These are phyloP conservation scores for Triangularia verruculosa DNA, from an alignment of 2,329 filamentous ascomycete species.

Conservation along the genomic window DNA sequence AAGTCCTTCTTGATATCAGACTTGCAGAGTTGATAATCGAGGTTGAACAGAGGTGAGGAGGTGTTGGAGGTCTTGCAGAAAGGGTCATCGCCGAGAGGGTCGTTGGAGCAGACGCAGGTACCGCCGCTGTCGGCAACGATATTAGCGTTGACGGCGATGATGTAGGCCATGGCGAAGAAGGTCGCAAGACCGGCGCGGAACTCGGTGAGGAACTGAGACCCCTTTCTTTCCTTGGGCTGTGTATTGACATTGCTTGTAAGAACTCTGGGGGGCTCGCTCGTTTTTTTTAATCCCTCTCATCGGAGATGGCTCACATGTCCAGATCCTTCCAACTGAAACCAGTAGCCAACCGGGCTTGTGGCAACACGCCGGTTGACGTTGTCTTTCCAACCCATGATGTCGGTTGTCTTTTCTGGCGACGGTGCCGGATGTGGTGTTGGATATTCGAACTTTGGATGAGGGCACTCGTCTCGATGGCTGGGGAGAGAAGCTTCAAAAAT, in stretches of 20 bases:
- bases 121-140: conserved; percentile 65
- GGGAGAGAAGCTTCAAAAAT: background rate
- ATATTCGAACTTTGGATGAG: background rate
- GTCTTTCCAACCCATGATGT: conserved; percentile 48
- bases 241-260: background rate
- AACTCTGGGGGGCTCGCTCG: background rate
- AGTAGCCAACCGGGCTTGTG: conserved; percentile 61
- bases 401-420: background rate
- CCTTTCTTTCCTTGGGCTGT: conserved; percentile 68
- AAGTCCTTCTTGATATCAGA: conserved; percentile 69
- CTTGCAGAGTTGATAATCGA: conserved; percentile 62
- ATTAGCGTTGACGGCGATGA: conserved; percentile 52
- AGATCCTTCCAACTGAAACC: conserved; percentile 78
- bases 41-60: conserved; percentile 51
- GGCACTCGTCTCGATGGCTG: background rate
- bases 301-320: conserved; percentile 64
- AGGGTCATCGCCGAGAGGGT: conserved; percentile 37
- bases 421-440: background rate
- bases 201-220: conserved; percentile 78
- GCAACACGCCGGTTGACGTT: conserved; percentile 58
- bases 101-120: conserved; percentile 66
- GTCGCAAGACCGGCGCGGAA: conserved; percentile 78
- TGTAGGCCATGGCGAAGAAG: conserved; percentile 64
- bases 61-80: background rate
- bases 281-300: background rate